Conservation (phyloP, 805 yeast species). For the Cyberlindnera americana region DNA sequence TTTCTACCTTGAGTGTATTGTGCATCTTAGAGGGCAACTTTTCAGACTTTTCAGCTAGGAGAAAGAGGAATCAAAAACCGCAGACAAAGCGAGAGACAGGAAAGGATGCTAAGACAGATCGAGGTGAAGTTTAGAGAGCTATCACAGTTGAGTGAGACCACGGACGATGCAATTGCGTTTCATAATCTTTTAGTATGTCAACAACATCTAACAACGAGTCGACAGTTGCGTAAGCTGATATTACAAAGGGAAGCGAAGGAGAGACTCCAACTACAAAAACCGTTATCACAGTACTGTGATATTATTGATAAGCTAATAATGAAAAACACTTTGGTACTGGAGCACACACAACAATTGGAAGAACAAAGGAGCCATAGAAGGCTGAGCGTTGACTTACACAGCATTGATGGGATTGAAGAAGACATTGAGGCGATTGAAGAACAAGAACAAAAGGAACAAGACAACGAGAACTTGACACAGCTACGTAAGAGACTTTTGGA, state of each 20-base stretch:
- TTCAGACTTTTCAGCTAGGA: too few relatives aligned
- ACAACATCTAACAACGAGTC: conserved; percentile 11
- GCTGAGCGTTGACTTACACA: conserved; percentile 24
- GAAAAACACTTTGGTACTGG: conserved; percentile 8
- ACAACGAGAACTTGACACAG: conserved; percentile 30
- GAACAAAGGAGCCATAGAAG: conserved; percentile 15
- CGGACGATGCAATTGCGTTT: conserved; percentile 11
- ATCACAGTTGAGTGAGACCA: conserved; percentile 1
- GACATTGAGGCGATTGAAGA: conserved; percentile 8
- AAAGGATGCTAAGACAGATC: not conserved
- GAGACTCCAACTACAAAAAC: not conserved
- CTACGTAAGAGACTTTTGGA: conserved; percentile 31
- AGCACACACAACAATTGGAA: conserved; percentile 8
- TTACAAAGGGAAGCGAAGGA: not conserved
- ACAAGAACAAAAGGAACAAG: conserved; percentile 1
- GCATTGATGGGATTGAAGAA: conserved; percentile 5
- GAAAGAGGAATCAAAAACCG: too few relatives aligned
- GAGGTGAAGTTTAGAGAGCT: not conserved
- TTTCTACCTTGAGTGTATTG: too few relatives aligned
- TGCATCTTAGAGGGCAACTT: too few relatives aligned
- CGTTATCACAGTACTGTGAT: conserved; percentile 4
- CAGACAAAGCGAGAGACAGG: not conserved
- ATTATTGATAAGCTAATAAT: conserved; percentile 13
- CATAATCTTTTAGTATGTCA: conserved; percentile 13
- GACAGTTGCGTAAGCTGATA: conserved; percentile 5